Base-by-base conservation (phyloP, 768 basidiomycete species). In the Stropharia rugosoannulata region DNA sequence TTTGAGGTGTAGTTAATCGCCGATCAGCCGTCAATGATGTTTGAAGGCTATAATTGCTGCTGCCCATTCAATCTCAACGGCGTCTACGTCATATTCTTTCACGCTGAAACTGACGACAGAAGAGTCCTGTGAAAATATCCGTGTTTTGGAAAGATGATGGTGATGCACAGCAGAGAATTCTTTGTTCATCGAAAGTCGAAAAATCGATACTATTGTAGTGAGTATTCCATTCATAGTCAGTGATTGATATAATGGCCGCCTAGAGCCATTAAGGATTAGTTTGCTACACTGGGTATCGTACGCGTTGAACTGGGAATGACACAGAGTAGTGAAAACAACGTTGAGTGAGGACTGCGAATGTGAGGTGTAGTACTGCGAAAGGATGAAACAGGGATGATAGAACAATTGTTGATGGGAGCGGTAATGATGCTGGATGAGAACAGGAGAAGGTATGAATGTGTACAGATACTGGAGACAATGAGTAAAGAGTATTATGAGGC, bases 241-340 rank as follows among this genome's bases (percentile, higher is more conserved):
- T 32, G 29, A 22, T 43, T 43, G 42, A 43, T 22, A 27, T 46
- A 46, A 46, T 46, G 45, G 22, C 27, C 4, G 6, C 27, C 22
- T 27, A 29, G 58, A 56, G 69, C 64, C 68, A 73, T 70, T 68
- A 68, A 62, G 52, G 56, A 72, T 74, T 72, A 73, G 66, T 71
- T 71, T 68, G 73, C 70, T 74, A 75, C 73, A 76, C 61, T 68
- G 60, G 67, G 69, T 73, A 72, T 67, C 71, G 68, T 73, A 74
- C 63, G 64, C 66, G 69, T 55, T 55, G 42, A 57, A 41, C 51
- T 61, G 19, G 29, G 39, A 32, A 25, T 39, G 39, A 45, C 18
- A 38, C 40, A 25, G 52, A 43, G 44, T 36, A 45, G 54, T 48
- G 51, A 19, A 46, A 48, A 39, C 40, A 56, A 38, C 59, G 57